Evolutionary conservation across 2,329 filamentous ascomycete species (phyloP).

Genomic region (Exophiala calicioides): DNA sequence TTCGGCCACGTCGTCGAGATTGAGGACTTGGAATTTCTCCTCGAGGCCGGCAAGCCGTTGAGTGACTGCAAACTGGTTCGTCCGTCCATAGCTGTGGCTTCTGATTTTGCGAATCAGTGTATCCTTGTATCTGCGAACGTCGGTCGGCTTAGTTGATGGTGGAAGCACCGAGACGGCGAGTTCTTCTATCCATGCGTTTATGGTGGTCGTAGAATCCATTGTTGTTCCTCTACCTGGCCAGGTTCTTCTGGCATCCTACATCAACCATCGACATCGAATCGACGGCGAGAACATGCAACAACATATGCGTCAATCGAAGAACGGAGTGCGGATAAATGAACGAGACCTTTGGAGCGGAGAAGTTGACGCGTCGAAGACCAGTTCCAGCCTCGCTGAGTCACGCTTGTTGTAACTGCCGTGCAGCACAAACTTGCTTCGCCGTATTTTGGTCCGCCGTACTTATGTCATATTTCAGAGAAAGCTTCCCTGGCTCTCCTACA

Average conservation of each 20-base stretch:
- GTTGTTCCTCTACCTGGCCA: conserved; percentile 11
- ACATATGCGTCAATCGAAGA: no score
- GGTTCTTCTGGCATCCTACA: conserved; percentile 12
- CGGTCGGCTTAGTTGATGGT: conserved; percentile 4
- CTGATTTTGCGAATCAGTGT: conserved; percentile 35
- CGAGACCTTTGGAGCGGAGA: no score
- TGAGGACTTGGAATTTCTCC: conserved; percentile 81
- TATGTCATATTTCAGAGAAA: no score
- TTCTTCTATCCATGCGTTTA: conserved; percentile 29
- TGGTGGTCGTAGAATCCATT: conserved; percentile 33
- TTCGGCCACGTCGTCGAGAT: conserved; percentile 77
- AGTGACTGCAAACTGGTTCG: conserved; percentile 73
- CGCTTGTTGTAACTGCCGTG: no score
- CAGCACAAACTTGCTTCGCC: no score
- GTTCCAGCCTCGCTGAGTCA: no score
- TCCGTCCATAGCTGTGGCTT: conserved; percentile 58
- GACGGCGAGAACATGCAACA: background rate
- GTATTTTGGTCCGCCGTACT: no score
- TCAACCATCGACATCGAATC: background rate
- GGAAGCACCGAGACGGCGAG: conserved; percentile 25
- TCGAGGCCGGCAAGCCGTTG: conserved; percentile 69
- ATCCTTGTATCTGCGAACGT: conserved; percentile 22
- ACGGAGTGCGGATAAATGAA: no score
- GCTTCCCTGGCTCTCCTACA: no score
- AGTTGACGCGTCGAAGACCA: no score